Evolutionary conservation across 106 monocot species (phyloP), one percentile per base, ranked within the genome.

Genomic region (Xerophyta viscosa): DNA sequence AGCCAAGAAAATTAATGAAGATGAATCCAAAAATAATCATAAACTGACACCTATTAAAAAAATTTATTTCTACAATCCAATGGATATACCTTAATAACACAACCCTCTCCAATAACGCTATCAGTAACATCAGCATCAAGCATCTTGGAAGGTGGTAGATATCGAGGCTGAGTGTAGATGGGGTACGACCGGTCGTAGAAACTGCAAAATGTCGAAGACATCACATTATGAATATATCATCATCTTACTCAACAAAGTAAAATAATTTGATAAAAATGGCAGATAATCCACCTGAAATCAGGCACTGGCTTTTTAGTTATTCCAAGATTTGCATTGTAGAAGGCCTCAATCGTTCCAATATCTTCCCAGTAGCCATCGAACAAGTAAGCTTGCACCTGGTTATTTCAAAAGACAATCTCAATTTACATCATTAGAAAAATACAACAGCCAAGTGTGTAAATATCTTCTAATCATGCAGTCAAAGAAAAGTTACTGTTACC

Each of bases 281-380:
- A 17, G 3, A 14, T 14, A 25, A 68, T 54, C 9, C 64, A 94
- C 94, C 84, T 96, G 71, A 96, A 96, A 71, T 96, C 88, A 21
- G 96, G 96, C 22, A 85, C 50, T 47, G 96, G 85, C 31, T 89
- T 96, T 48, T 96, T 96, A 13, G 96, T 96, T 52, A 96, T 96
- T 24, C 96, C 84, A 46, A 96, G 70, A 73, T 96, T 96, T 46
- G 96, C 96, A 82, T 89, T 96, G 47, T 96, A 96, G 66, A 96
- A 96, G 58, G 96, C 96, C 45, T 96, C 88, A 22, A 96, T 96
- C 3, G 96, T 96, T 37, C 96, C 96, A 39, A 96, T 96, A 26
- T 96, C 96, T 54, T 96, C 96, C 96, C 96, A 96, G 56, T 96
- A 96, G 19, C 96, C 96, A 71, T 96, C 96, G 68, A 65, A 89